Evolutionary conservation across 176 grass and related monocot genomes (phyloP).

Genomic region (Cocos nucifera): DNA sequence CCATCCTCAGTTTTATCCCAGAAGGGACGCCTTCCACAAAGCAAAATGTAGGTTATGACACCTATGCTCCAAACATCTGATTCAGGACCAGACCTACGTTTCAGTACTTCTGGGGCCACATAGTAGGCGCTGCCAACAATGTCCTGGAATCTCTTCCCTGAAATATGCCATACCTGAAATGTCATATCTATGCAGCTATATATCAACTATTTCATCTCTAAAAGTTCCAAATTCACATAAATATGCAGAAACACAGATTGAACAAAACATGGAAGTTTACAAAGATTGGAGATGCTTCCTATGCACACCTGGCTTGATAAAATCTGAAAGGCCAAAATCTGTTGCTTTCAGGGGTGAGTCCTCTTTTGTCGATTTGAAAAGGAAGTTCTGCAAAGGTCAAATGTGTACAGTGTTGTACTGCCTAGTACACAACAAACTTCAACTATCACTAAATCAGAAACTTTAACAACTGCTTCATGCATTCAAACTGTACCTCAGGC

Average conservation of each 20-base stretch:
- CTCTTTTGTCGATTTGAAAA: constrained; percentile 79
- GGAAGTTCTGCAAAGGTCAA: constrained; percentile 67
- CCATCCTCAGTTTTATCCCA: constrained; percentile 99
- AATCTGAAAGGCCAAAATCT: constrained; percentile 97
- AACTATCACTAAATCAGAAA: not conserved
- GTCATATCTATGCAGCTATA: no score
- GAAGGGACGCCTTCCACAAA: constrained; percentile 81
- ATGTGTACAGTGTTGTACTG: not conserved
- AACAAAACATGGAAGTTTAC: constrained; percentile 1
- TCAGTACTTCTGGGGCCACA: constrained; percentile 90
- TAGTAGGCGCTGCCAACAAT: constrained; percentile 95
- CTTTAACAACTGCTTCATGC: not conserved
- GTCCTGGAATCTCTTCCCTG: constrained; percentile 79
- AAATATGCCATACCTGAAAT: not conserved
- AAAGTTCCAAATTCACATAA: not conserved
- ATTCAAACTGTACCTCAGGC: constrained; percentile 54
- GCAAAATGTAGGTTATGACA: constrained; percentile 93
- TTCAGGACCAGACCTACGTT: constrained; percentile 72
- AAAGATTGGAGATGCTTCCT: constrained; percentile 20
- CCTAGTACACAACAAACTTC: no score
- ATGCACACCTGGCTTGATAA: constrained; percentile 75
- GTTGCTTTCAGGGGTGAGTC: constrained; percentile 81
- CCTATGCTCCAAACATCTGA: constrained; percentile 98
- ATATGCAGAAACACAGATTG: not conserved
- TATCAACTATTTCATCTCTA: not conserved